A percentile compares a stretch with the other conserved stretches of the same genome.
Evolutionary conservation across 169 alveolate species (phyloP).

Genomic region (Amoebophrya sp.): DNA sequence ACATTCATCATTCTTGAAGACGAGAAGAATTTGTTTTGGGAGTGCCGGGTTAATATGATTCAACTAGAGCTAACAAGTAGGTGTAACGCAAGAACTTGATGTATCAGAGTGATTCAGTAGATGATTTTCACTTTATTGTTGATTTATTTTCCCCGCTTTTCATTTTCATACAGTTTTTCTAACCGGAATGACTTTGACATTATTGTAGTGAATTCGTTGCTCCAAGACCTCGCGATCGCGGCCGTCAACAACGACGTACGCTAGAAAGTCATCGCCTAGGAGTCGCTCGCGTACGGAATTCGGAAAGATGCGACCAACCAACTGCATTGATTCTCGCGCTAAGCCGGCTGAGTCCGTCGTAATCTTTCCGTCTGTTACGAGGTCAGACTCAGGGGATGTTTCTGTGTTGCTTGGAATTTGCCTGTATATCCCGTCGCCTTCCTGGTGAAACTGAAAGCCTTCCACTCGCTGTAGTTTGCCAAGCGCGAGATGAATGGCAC

Average conservation of each 20-base stretch:
- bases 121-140: no score
- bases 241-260: not conserved
- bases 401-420: no score
- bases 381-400: no score
- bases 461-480: not conserved
- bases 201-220: not conserved
- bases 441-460: not conserved
- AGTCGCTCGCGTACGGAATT: not conserved
- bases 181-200: not conserved
- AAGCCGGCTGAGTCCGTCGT: not conserved
- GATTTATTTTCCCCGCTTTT: no score
- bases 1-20: no score
- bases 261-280: not conserved
- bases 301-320: not conserved
- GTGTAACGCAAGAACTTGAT: no score
- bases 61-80: no score
- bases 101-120: no score
- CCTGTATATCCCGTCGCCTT: no score
- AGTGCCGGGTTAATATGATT: no score
- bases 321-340: not conserved
- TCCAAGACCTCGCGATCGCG: not conserved
- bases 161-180: not conserved
- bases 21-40: no score
- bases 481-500: slow-evolving; percentile 27
- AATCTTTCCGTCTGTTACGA: no score